phyloP scores from a whole-genome alignment of 768 basidiomycete genomes.

The Boletus rubescentipes region DNA sequence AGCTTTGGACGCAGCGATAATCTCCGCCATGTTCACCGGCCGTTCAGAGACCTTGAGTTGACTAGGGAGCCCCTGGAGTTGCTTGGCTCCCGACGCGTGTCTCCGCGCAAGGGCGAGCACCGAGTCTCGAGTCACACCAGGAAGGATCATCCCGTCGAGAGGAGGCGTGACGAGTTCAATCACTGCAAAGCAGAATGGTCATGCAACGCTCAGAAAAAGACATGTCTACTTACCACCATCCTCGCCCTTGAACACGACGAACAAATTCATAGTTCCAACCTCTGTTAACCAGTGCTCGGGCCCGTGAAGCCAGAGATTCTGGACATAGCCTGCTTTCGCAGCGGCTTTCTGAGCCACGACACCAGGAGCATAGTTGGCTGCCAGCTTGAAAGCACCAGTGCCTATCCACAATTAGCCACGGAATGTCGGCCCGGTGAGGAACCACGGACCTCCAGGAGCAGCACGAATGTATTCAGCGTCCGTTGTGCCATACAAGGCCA shows the following conservation, averaged over 20 bases:
- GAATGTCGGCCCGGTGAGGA: not conserved
- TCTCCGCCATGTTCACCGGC: slow-evolving; percentile 72
- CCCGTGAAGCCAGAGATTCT: slow-evolving; percentile 90
- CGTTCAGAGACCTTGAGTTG: slow-evolving; percentile 65
- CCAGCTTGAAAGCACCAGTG: slow-evolving; percentile 86
- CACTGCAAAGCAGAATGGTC: slow-evolving; percentile 27
- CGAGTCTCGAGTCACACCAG: slow-evolving; percentile 68
- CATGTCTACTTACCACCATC: slow-evolving; percentile 52
- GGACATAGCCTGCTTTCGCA: slow-evolving; percentile 72
- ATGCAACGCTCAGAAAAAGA: not conserved
- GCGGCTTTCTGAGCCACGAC: slow-evolving; percentile 83
- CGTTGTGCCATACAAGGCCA: slow-evolving; percentile 82
- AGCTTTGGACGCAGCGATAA: slow-evolving; percentile 46
- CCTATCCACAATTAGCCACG: slow-evolving; percentile 39
- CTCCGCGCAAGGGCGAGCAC: slow-evolving; percentile 47
- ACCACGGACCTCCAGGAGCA: slow-evolving; percentile 66
- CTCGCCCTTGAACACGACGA: slow-evolving; percentile 70
- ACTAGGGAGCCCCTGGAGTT: slow-evolving; percentile 51
- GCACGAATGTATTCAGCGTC: slow-evolving; percentile 70
- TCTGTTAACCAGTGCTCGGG: slow-evolving; percentile 51
- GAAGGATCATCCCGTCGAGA: slow-evolving; percentile 63
- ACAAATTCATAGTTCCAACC: slow-evolving; percentile 94
- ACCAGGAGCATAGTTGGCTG: slow-evolving; percentile 86
- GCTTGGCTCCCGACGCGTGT: slow-evolving; percentile 49
- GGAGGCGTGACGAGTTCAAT: slow-evolving; percentile 64